Evolutionary conservation across 139 green algal genomes (phyloP), one percentile per base, ranked within the genome.

Genomic region (Haematococcus lacustris): DNA sequence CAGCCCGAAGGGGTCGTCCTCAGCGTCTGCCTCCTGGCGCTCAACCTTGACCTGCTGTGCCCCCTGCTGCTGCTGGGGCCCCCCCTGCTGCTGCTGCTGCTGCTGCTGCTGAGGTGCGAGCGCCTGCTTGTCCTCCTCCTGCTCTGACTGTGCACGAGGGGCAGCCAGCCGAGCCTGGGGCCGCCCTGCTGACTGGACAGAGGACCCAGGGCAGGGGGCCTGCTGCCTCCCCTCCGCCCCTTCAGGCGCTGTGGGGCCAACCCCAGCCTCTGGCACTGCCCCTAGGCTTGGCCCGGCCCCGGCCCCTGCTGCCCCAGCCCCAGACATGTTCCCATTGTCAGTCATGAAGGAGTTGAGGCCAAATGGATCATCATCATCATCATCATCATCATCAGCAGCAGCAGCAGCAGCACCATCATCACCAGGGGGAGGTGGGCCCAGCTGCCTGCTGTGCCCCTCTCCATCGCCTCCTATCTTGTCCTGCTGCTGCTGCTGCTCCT

Each of bases 1-100:
- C 32, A 91, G 74, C 0, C 78, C 78, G 74, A 91, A 91, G 32
- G 86, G 86, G 63, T 91, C 86, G 1, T 72, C 73, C 33, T 85
- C 78, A 1, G 73, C 70, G 2, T 62, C 72, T 41, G 23, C 71
- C 26, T 62, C 2, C 1, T 13, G 38, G 35, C 60, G 34, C 32
- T 38, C 0, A 66, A 28, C 13, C 3, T 43, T 32, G 57, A 30
- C 3, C 5, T n/a, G n/a, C n/a, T n/a, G n/a, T n/a, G n/a, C n/a
- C n/a, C n/a, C n/a, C n/a, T n/a, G n/a, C n/a, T n/a, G n/a, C n/a
- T n/a, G n/a, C n/a, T n/a, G n/a, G n/a, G n/a, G n/a, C n/a, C n/a
- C n/a, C n/a, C n/a, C n/a, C n/a, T n/a, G n/a, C n/a, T n/a, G n/a
- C n/a, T n/a, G n/a, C n/a, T n/a, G n/a, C n/a, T n/a, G n/a, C n/a